Base-by-base conservation (phyloP, 768 basidiomycete genomes). In the Peribolospora baueri region DNA sequence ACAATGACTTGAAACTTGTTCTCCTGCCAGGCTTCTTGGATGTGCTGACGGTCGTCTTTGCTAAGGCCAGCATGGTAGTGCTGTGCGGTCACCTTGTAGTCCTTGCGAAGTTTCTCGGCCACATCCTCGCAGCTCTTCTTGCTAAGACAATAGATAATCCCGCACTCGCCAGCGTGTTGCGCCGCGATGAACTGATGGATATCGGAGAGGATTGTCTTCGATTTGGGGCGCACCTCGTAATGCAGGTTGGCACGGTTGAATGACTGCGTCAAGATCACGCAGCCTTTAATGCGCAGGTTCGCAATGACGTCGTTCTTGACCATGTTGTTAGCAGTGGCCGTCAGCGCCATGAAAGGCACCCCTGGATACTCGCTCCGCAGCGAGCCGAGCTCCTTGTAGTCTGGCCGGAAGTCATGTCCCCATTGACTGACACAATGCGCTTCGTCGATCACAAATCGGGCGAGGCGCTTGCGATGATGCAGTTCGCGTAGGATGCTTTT, bases 401-500 rank as follows among this genome's bases (percentile, higher is more conserved):
- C 57, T 13, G 64, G 64, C 3, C 63, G 57, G 59, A 55, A 51
- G 43, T 49, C 38, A 47, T 7, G 41, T 45, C 43, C 46, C 46
- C 37, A 51, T 46, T 40, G 49, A 47, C 47, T 37, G 25, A 97
- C 83, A 65, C 86, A 87, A 66, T 98, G 93, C 2, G 88, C 91
- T 65, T 98, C 93, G 64, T 98, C 93, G 52, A 95, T 75, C 1
- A 93, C 88, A 64, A 98, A 91, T 41, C 91, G 72, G 10, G 85
- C 87, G 46, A 98, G 65, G 55, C 74, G 69, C 4, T 72, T 69
- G 37, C 69, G 64, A 5, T 68, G 63, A 62, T 87, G 73, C 2
- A 95, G 69, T n/a, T 69, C 66, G 14, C 65, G 60, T 7, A 97
- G 67, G 13, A 80, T 74, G 55, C 78, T 84, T 59, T 76, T 73